Base-by-base conservation (phyloP, 148 eudicot species). In the Diospyros kaki region DNA sequence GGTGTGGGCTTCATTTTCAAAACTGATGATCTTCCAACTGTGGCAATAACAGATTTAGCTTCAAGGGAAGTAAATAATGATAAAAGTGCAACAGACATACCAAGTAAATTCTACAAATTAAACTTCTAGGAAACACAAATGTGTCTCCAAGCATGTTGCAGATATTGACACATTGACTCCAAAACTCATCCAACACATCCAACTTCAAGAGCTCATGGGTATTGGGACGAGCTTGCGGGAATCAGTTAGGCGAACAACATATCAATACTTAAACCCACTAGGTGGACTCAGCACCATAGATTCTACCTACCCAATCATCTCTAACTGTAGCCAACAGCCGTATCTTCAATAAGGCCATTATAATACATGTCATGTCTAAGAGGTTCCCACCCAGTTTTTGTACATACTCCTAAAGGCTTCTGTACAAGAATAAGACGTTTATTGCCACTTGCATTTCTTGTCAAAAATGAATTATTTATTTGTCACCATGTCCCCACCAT, bases 11-110 rank as follows among this genome's bases (percentile, higher is more conserved):
- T 90, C 78, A 92, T 64, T 82, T 88, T 90, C 79, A 95, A 79
- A 69, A 81, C 72, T 42, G 96, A 88, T 62, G 97, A 90, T 83
- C 66, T 85, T 68, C 98, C 97, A 86, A 82, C 98, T 95, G 91
- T 72, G 64, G 66, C 51, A 76, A 72, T 58, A 77, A 39, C 44
- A 58, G 11, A 56, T 4, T 48, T 55, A 67, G 28, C 8, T 58
- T 68, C 77, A 55, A 50, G 28, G 6, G 61, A 58, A 66, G 15
- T 17, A 40, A 28, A 38, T 68, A 48, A 72, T 41, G 14, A 58
- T 72, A 69, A 54, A 17, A 63, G n/a, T 45, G 55, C 73, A 40
- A 46, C 68, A 46, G 2, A 73, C 50, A 40, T 50, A n/a, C 59
- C 69, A 73, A 50, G 52, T 12, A 59, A 9, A 38, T 13, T 48